These are phyloP conservation scores for Knufia fluminis DNA, from an alignment of 2,329 filamentous ascomycete species.

Conservation along the genomic window DNA sequence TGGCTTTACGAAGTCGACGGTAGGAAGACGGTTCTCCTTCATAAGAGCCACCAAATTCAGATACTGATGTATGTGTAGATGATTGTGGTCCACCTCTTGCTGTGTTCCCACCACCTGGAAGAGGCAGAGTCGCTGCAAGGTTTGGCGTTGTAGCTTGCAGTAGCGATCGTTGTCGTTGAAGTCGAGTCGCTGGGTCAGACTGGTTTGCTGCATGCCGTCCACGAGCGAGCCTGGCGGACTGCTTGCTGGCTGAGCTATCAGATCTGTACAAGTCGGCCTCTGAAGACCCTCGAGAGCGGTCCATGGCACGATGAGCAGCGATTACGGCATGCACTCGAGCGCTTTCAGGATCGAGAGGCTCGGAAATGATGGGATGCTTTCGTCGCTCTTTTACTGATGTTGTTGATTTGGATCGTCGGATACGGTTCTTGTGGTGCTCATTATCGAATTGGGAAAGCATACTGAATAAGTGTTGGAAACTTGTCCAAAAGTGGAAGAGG, in stretches of 20 bases:
- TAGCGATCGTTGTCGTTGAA: conserved; percentile 7
- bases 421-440: conserved; percentile 24
- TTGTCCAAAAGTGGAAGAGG: conserved; percentile 11
- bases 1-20: conserved; percentile 37
- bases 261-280: conserved; percentile 15
- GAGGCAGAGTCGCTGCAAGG: background rate
- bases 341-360: conserved; percentile 26
- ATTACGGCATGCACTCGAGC: conserved; percentile 30
- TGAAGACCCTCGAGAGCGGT: conserved; percentile 26
- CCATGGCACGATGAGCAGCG: conserved; percentile 37
- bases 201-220: background rate
- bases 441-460: conserved; percentile 26
- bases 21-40: conserved; percentile 35
- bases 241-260: conserved; percentile 11
- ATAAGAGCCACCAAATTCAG: conserved; percentile 7
- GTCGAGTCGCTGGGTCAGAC: conserved; percentile 6
- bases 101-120: background rate
- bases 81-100: background rate
- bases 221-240: background rate
- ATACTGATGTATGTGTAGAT: background rate
- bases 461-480: conserved; percentile 12
- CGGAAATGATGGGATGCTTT: conserved; percentile 19
- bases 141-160: conserved; percentile 6
- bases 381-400: conserved; percentile 29
- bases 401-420: conserved; percentile 32